Evolutionary conservation across 2,329 filamentous ascomycete species (phyloP).

Genomic region (Ophiostoma piceae): DNA sequence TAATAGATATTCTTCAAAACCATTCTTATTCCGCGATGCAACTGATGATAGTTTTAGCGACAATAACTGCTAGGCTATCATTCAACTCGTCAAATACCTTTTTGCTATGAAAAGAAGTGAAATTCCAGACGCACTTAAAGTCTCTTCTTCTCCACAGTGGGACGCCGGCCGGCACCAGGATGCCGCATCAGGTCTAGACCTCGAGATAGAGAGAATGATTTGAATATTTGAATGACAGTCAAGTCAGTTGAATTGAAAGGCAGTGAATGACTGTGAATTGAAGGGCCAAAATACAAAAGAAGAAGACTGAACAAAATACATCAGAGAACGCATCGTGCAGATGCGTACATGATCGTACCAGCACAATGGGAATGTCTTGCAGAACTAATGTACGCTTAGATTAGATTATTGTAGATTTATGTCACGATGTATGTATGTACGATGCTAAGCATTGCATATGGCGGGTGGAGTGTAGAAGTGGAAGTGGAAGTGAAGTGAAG

Average conservation of each 20-base stretch:
- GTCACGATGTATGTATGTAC: background rate
- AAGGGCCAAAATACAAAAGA: background rate
- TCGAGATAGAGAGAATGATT: background rate
- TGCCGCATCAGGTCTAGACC: slow-evolving; percentile 20
- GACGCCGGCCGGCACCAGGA: background rate
- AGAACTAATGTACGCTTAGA: background rate
- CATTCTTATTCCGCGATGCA: too few species aligned
- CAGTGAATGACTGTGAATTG: background rate
- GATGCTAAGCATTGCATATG: background rate
- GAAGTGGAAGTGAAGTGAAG: too few species aligned
- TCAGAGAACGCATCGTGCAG: background rate
- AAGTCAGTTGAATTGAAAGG: background rate
- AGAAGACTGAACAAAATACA: background rate
- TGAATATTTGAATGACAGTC: too few species aligned
- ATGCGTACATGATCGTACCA: slow-evolving; percentile 12
- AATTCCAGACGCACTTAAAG: background rate
- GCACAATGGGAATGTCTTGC: slow-evolving; percentile 10
- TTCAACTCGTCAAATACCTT: too few species aligned
- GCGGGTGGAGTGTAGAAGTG: background rate
- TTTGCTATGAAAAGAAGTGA: too few species aligned
- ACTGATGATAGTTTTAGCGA: background rate
- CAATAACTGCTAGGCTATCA: background rate
- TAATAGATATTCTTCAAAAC: too few species aligned
- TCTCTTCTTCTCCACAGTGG: slow-evolving; percentile 15
- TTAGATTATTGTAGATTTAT: background rate